Base-by-base conservation (phyloP, 2,329 filamentous ascomycete genomes). In the Beauveria sp. region DNA sequence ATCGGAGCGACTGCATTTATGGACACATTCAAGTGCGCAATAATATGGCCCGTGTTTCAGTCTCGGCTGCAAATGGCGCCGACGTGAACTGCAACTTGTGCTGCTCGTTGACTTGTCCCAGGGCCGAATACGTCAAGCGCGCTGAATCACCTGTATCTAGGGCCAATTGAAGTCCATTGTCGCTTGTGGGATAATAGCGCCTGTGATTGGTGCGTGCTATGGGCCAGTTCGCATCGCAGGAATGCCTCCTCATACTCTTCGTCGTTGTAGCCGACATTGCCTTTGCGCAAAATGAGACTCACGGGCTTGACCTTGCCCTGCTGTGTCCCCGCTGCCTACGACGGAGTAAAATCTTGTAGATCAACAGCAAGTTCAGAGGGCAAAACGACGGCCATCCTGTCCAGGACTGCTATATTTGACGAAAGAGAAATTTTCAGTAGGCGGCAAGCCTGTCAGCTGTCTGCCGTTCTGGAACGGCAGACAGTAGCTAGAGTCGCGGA, bases 1-100 rank as follows among this genome's bases (percentile, higher is more conserved):
- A 30, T 75, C 70, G 70, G 82, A 70, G 76, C 84, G 64, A 86
- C 73, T 16, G 46, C 46, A 0, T 81, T 85, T 3, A 87, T 72
- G 0, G 86, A 88, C 0, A 89, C 81, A 63, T 85, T 84, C 4
- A 91, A 75, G 64, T 84, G 86, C 0, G 85, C 85, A 0, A 83
- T 76, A 30, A 89, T 75, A 67, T 90, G 85, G 0, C 88, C 88
- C 0, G 88, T 90, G 59, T 83, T 67, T 90, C 88, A 0, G 82
- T 87, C 66, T 90, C 85, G 7, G 75, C 63, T n/a, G 80, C 76
- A 61, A 90, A 88, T 0, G 83, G 73, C 0, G 75, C 61, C 0
- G 82, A 87, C 1, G 73, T 76, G 69, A 90, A 90, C 47, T 82
- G 80, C 0, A 89, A 14, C 28, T 34, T 48, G 24, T 30, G 14